phyloP scores from a whole-genome alignment of 129 eudicot species.

The Lactuca sativa region DNA sequence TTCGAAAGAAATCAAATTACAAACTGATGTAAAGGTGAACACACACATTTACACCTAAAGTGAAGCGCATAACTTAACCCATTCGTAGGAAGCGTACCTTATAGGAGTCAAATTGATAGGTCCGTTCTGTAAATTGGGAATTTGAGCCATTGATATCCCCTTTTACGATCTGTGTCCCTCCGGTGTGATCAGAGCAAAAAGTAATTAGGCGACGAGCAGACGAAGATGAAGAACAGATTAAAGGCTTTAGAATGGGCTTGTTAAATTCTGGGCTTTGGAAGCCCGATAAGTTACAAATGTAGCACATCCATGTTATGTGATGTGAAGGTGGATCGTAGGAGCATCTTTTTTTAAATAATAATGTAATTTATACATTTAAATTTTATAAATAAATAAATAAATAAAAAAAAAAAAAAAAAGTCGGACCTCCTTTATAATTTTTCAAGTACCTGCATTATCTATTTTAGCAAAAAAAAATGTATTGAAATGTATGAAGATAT shows the following conservation, averaged over 20 bases:
- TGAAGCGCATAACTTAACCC: neutral
- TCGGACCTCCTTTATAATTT: no score
- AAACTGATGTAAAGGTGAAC: constrained; percentile 2
- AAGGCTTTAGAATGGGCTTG: constrained; percentile 15
- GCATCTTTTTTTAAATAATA: no score
- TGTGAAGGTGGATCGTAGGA: no score
- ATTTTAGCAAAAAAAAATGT: no score
- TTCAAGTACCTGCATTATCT: no score
- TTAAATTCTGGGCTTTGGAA: neutral
- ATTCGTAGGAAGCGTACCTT: constrained; percentile 36
- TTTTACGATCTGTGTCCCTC: constrained; percentile 16
- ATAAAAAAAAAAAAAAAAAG: no score
- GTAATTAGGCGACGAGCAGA: neutral
- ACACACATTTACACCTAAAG: neutral
- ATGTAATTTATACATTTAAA: no score
- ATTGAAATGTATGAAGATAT: no score
- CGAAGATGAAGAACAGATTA: neutral
- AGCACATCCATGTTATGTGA: no score
- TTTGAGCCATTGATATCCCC: constrained; percentile 67
- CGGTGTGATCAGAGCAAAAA: constrained; percentile 10
- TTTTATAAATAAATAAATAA: no score
- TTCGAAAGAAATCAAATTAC: constrained; percentile 17
- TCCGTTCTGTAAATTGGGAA: constrained; percentile 83
- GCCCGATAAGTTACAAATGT: no score
- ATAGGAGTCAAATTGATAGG: constrained; percentile 73